Percentiles rank a stretch among this genome's conserved stretches.
phyloP scores from a whole-genome alignment of 805 yeast genomes.

The Candida railenensis region DNA sequence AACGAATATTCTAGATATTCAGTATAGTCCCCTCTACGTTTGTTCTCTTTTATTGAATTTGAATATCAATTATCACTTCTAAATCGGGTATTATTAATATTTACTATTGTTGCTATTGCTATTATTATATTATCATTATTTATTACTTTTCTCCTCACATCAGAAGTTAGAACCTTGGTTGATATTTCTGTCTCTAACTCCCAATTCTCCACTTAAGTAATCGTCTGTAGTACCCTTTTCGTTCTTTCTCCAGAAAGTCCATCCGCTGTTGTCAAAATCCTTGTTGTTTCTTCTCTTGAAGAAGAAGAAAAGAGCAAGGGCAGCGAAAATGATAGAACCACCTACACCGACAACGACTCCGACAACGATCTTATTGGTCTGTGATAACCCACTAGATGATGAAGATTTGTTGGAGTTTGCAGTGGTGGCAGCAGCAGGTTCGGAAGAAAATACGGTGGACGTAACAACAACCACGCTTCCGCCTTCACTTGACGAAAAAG shows the following conservation, averaged over 20 bases:
- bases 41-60: too few relatives aligned
- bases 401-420: constrained; percentile 9
- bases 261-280: constrained; percentile 31
- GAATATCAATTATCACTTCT: too few relatives aligned
- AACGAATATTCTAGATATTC: too few relatives aligned
- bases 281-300: constrained; percentile 33
- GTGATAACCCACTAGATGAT: constrained; percentile 35
- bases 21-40: too few relatives aligned
- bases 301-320: constrained; percentile 32
- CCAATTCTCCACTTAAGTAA: constrained; percentile 45
- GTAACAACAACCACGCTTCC: constrained; percentile 42
- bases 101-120: too few relatives aligned
- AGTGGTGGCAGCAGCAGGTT: constrained; percentile 23
- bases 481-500: constrained; percentile 30
- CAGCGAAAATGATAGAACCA: constrained; percentile 38
- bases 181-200: constrained; percentile 47
- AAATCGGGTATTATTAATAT: too few relatives aligned
- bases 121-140: too few relatives aligned
- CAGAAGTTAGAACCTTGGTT: constrained; percentile 47
- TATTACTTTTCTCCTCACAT: neutral
- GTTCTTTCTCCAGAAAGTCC: constrained; percentile 50
- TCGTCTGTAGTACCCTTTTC: constrained; percentile 41
- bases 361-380: constrained; percentile 43
- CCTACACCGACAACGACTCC: constrained; percentile 50
- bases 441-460: constrained; percentile 29